Conservation (phyloP, 179 eudicot genomes). For the Vitellaria paradoxa region DNA sequence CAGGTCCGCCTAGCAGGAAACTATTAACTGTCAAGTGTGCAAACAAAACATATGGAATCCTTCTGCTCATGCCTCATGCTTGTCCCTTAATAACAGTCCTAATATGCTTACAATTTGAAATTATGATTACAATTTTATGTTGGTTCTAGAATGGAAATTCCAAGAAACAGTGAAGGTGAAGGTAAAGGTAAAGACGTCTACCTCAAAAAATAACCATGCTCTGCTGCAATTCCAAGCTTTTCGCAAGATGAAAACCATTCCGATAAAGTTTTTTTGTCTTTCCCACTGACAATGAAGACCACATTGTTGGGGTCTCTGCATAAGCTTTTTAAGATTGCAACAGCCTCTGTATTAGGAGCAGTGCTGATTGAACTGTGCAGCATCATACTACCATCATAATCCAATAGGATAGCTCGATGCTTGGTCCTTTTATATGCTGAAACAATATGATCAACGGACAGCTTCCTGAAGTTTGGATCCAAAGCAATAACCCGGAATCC, state of each 20-base stretch:
- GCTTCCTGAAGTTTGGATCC: conserved; percentile 84
- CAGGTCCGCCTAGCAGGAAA: no score
- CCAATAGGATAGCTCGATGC: conserved; percentile 80
- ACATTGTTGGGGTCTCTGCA: conserved; percentile 75
- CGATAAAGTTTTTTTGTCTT: conserved; percentile 45
- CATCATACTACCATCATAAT: conserved; percentile 84
- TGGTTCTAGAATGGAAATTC: not conserved
- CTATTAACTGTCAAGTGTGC: no score
- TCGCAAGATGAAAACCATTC: conserved; percentile 88
- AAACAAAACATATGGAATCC: no score
- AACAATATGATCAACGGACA: conserved; percentile 81
- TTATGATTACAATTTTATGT: not conserved
- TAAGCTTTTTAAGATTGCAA: conserved; percentile 54
- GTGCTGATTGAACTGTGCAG: conserved; percentile 53
- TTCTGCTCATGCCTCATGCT: not conserved
- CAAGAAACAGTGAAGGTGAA: not conserved
- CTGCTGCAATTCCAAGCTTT: conserved; percentile 84
- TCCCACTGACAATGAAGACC: conserved; percentile 86
- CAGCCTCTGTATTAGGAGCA: conserved; percentile 58
- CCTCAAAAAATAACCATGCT: conserved; percentile 94
- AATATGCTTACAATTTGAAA: not conserved
- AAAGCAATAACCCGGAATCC: conserved; percentile 83
- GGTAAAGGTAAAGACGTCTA: conserved; percentile 15
- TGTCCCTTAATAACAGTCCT: not conserved
- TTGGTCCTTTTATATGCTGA: conserved; percentile 82